Base-by-base conservation (phyloP, 2,329 filamentous ascomycete species). In the Botrytis hyacinthi region DNA sequence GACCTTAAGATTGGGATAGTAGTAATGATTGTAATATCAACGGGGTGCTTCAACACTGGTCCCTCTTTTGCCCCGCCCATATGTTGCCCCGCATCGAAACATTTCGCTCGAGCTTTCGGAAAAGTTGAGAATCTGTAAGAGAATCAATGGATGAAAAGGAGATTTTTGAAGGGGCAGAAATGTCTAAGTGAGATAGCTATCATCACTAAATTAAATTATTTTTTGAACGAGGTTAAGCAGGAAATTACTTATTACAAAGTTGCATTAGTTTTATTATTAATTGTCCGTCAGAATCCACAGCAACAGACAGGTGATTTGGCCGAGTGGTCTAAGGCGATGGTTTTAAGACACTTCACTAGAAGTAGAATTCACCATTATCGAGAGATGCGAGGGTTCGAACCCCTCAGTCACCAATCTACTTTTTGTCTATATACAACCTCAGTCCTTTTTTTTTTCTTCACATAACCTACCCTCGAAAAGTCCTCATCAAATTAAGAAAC, bases 321-420 rank as follows among this genome's bases (percentile, higher is more conserved):
- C 77, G 77, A 78, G 77, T 77, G 76, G 78, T 79, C 77, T 79
- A 79, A 78, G 78, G 78, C 78, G 78, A 75, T 78, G 78, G 78
- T 78, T 77, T 79, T 78, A 79, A 79, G 77, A 71, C 7, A 42
- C 70, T 48, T 65, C 37, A 51, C 63, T 0, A 1, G n/a, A 67
- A n/a, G 42, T 18, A 63, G 48, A 74, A 29, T 0, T 66, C 79
- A 80, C 79, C 79, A 79, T 78, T 80, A 76, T 78, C 78, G 78
- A 76, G 75, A 80, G 78, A 78, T 77, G 78, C 78, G 76, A 76
- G 78, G 73, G 79, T 80, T 80, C 79, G 79, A 80, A 80, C 79
- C 79, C 73, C 79, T 77, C 76, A 76, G 77, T 63, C 74, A 80
- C 18, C 60, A 71, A 26, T 16, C 59, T 67, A 70, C 40, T 69